Evolutionary conservation across 495 filamentous ascomycete genomes (phyloP).

Genomic region (Chaetomium cochliodes): DNA sequence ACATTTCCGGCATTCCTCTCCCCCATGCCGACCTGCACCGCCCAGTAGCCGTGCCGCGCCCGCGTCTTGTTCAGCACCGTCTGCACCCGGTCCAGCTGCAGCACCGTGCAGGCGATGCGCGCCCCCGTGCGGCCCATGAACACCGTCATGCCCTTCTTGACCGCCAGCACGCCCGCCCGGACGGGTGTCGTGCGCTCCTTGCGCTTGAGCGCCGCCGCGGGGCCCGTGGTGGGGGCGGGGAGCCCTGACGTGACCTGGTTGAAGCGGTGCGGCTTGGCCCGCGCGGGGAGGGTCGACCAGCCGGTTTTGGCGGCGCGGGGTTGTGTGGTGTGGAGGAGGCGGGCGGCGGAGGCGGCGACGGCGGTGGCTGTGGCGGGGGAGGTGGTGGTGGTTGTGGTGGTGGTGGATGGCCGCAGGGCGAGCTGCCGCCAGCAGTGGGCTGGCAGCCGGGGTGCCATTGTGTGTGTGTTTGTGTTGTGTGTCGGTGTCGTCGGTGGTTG

Average conservation of each 20-base stretch:
- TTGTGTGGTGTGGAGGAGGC: conserved; percentile 44
- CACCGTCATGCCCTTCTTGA: conserved; percentile 94
- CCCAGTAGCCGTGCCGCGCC: conserved; percentile 80
- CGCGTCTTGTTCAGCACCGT: conserved; percentile 81
- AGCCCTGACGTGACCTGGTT: conserved; percentile 52
- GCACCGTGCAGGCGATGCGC: conserved; percentile 82
- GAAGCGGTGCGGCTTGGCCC: conserved; percentile 45
- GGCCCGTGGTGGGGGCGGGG: conserved; percentile 64
- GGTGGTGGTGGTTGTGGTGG: conserved; percentile 31
- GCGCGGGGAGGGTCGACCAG: conserved; percentile 49
- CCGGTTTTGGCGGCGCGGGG: conserved; percentile 54
- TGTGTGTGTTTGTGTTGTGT: conserved; percentile 22
- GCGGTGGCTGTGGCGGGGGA: conserved; percentile 20
- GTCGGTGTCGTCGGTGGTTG: not conserved
- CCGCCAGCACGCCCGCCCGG: conserved; percentile 76
- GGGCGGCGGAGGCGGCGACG: conserved; percentile 29
- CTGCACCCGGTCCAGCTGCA: conserved; percentile 90
- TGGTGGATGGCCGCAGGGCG: conserved; percentile 31
- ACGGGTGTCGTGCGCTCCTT: conserved; percentile 72
- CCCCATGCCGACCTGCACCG: conserved; percentile 84
- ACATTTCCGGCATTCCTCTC: conserved; percentile 74
- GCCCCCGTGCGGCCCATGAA: conserved; percentile 76
- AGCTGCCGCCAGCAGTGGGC: conserved; percentile 47
- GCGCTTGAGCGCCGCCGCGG: conserved; percentile 75
- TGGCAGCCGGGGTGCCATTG: conserved; percentile 56